Conservation (phyloP, 176 grass and related monocot genomes). For the Triticum turgidum region DNA sequence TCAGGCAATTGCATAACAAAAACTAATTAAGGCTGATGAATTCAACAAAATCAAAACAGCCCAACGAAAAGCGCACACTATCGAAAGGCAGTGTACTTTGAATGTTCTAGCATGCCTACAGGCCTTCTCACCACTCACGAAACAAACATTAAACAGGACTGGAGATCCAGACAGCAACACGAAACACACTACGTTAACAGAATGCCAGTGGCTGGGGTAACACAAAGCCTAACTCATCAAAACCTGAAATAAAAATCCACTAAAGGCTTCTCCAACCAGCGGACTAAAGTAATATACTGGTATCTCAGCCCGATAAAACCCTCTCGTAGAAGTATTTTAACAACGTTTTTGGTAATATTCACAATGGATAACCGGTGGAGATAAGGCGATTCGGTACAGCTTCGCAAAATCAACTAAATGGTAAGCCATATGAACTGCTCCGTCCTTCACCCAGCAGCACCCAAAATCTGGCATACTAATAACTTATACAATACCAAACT, state of each 20-base stretch:
- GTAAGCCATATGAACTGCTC: not conserved
- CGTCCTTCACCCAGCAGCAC: not conserved
- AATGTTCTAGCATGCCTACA: not conserved
- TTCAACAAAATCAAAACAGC: not conserved
- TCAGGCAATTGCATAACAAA: not conserved
- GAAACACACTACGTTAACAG: not conserved
- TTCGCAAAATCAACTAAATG: not conserved
- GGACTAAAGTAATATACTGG: not conserved
- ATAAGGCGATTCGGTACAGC: not conserved
- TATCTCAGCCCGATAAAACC: not conserved
- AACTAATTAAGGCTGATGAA: not conserved
- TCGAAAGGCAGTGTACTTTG: not conserved
- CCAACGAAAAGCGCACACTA: not conserved
- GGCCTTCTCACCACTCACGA: not conserved
- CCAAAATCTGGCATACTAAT: not conserved
- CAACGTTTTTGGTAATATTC: no score
- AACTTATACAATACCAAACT: not conserved
- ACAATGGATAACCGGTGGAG: not conserved
- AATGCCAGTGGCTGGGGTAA: not conserved
- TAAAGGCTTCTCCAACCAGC: not conserved
- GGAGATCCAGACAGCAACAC: not conserved
- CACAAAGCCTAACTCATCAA: not conserved
- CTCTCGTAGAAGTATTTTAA: no score
- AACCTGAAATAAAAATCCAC: not conserved
- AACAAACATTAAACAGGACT: not conserved